Percentiles rank a stretch among this genome's conserved stretches.
Conservation (phyloP, 345 rosid species). For the Balakata baccata region DNA sequence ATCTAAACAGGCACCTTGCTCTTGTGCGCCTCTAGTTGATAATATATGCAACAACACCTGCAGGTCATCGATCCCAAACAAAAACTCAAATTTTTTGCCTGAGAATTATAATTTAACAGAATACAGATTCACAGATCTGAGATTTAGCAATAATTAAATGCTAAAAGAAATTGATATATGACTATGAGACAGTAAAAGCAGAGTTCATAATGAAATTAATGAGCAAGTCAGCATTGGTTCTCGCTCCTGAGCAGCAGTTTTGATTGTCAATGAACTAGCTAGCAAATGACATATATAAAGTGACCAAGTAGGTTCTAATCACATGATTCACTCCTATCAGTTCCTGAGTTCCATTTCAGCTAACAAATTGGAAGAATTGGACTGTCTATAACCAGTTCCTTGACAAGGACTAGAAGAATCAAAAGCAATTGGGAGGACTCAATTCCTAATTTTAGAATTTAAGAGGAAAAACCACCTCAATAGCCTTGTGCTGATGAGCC, state of each 20-base stretch:
- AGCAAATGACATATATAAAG: neutral
- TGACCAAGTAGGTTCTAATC: neutral
- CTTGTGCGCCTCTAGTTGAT: slow-evolving; percentile 71
- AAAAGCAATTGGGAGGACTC: neutral
- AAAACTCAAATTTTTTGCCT: neutral
- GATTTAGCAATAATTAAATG: neutral
- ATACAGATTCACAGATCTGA: neutral
- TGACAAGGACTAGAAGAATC: neutral
- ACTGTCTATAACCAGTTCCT: neutral
- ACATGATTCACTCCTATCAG: neutral
- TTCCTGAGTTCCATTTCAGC: no score
- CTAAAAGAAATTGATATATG: neutral
- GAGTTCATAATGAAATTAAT: neutral
- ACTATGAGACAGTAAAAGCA: neutral
- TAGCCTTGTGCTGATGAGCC: slow-evolving; percentile 80
- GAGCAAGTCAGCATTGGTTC: neutral
- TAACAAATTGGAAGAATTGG: neutral
- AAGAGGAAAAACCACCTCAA: slow-evolving; percentile 40
- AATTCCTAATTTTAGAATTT: neutral
- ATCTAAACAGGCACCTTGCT: slow-evolving; percentile 92
- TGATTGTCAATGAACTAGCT: neutral
- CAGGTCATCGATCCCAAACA: slow-evolving; percentile 4
- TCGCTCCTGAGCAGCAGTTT: neutral
- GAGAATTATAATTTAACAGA: neutral
- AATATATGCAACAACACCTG: slow-evolving; percentile 61